Evolutionary conservation across 345 rosid species (phyloP).

Genomic region (Camelina neglecta): DNA sequence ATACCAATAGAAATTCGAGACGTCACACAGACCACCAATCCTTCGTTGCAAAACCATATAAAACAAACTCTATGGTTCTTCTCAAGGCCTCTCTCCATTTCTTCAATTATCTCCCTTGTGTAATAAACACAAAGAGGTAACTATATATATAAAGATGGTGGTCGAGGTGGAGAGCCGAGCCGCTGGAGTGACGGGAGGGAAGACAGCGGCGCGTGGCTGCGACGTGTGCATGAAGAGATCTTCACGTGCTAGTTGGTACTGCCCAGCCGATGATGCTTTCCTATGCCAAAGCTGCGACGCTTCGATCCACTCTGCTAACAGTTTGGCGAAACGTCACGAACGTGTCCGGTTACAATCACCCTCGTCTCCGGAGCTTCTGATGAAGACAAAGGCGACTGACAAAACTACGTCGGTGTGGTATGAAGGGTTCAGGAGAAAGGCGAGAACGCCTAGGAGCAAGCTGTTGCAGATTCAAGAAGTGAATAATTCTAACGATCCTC

Average conservation of each 20-base stretch:
- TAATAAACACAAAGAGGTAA: slow-evolving; percentile 5
- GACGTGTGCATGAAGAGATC: slow-evolving; percentile 51
- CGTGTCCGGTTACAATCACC: slow-evolving; percentile 53
- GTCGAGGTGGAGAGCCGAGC: slow-evolving; percentile 27
- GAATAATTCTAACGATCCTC: slow-evolving; percentile 38
- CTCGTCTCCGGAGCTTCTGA: not conserved
- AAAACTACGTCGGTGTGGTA: slow-evolving; percentile 52
- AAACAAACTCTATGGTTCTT: not conserved
- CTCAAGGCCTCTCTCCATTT: not conserved
- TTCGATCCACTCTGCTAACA: slow-evolving; percentile 71
- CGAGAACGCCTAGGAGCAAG: slow-evolving; percentile 57
- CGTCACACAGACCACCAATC: slow-evolving; percentile 6
- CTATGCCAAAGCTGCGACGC: slow-evolving; percentile 72
- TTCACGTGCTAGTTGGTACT: slow-evolving; percentile 62
- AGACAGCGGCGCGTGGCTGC: slow-evolving; percentile 54
- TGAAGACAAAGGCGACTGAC: not conserved
- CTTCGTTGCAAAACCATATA: not conserved
- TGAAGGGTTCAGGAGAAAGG: slow-evolving; percentile 57
- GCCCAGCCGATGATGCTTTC: slow-evolving; percentile 71
- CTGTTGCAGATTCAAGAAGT: not conserved
- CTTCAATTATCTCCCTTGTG: not conserved
- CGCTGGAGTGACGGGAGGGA: slow-evolving; percentile 46
- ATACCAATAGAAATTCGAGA: not conserved
- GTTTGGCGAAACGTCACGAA: slow-evolving; percentile 63
- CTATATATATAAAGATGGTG: not conserved